Conservation (phyloP, 805 yeast genomes). For the Wickerhamomyces alni region DNA sequence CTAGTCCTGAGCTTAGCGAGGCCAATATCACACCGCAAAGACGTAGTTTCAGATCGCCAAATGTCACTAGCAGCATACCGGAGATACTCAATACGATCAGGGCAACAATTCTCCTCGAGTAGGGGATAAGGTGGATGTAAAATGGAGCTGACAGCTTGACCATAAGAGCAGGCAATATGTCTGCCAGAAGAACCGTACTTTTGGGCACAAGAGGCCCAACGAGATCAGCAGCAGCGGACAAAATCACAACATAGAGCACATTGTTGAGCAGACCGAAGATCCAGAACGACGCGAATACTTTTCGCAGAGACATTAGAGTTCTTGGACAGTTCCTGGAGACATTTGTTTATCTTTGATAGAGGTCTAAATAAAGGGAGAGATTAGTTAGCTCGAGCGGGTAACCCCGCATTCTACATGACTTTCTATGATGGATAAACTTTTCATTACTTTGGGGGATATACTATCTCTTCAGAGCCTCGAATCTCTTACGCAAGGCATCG, state of each 20-base stretch:
- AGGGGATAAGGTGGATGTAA: constrained; percentile 61
- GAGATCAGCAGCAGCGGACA: constrained; percentile 87
- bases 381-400: no score
- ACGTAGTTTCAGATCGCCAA: constrained; percentile 30
- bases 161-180: constrained; percentile 75
- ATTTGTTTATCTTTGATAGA: neutral
- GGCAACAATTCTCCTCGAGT: constrained; percentile 43
- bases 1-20: constrained; percentile 80
- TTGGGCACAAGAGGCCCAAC: constrained; percentile 84
- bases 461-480: constrained; percentile 64
- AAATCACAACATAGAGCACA: constrained; percentile 82
- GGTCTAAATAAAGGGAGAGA: no score
- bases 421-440: no score
- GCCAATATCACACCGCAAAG: constrained; percentile 74
- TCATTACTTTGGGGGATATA: no score
- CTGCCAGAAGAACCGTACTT: constrained; percentile 78
- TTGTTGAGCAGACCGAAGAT: constrained; percentile 83
- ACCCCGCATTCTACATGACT: no score
- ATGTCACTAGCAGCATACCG: constrained; percentile 68
- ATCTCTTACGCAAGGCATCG: constrained; percentile 62
- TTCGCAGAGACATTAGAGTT: neutral
- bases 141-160: constrained; percentile 76
- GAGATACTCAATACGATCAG: constrained; percentile 52
- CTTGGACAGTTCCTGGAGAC: neutral
- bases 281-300: constrained; percentile 56